phyloP scores from a whole-genome alignment of 2,329 filamentous ascomycete genomes.

The Cordyceps farinosa region DNA sequence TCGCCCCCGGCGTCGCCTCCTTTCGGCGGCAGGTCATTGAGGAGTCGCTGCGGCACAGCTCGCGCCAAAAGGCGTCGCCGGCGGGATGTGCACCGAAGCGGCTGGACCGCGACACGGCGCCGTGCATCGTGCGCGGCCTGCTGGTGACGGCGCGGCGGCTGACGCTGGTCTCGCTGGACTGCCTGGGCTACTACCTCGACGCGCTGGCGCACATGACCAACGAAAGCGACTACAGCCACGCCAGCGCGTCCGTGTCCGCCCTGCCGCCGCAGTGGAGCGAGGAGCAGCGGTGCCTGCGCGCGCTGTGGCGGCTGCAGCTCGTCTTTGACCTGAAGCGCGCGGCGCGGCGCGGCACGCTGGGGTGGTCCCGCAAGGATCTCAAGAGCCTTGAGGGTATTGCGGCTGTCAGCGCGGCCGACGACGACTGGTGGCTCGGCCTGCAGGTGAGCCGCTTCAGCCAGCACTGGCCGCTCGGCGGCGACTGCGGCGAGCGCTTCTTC shows the following conservation, averaged over 20 bases:
- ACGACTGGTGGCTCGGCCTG: slow-evolving; percentile 15
- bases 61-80: not conserved
- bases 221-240: not conserved
- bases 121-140: slow-evolving; percentile 2
- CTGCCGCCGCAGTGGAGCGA: slow-evolving; percentile 7
- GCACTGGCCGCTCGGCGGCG: slow-evolving; percentile 11
- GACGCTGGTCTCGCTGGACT: not conserved
- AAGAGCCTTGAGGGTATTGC: slow-evolving; percentile 7
- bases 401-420: slow-evolving; percentile 7
- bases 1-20: slow-evolving; percentile 3
- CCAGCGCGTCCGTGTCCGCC: not conserved
- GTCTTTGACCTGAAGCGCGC: slow-evolving; percentile 8
- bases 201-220: not conserved
- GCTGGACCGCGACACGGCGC: not conserved
- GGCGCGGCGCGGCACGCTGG: slow-evolving; percentile 7
- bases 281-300: slow-evolving; percentile 10
- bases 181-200: not conserved
- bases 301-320: slow-evolving; percentile 13
- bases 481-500: slow-evolving; percentile 14
- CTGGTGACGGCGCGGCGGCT: slow-evolving; percentile 9
- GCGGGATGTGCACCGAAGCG: slow-evolving; percentile 2
- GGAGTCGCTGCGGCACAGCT: slow-evolving; percentile 10
- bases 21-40: slow-evolving; percentile 12
- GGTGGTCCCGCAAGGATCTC: not conserved
- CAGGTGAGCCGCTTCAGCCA: slow-evolving; percentile 17